Conservation (phyloP, 1,139 yeast species). For the Taphrina deformans region DNA sequence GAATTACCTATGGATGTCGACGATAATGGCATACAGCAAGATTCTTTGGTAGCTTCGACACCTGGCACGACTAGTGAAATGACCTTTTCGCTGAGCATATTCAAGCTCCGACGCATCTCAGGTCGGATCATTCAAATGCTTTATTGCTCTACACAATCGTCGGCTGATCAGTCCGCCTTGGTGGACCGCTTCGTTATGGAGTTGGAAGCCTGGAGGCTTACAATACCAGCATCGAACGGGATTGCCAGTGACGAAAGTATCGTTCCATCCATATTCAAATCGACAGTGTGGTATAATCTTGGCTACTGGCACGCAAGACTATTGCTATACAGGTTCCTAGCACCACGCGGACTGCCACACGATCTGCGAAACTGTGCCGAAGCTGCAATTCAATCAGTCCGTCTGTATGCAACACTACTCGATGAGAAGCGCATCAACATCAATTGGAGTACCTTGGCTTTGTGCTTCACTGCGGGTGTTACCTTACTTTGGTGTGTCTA, state of each 20-base stretch:
- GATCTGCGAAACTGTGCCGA: conserved; percentile 35
- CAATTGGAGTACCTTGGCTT: conserved; percentile 37
- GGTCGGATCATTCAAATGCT: conserved; percentile 36
- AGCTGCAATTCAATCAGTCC: conserved; percentile 36
- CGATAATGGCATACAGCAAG: conserved; percentile 33
- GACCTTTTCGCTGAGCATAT: conserved; percentile 36
- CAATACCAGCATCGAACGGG: conserved; percentile 32
- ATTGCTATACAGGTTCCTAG: conserved; percentile 36
- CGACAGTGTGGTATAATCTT: conserved; percentile 36
- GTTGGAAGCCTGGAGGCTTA: conserved; percentile 31
- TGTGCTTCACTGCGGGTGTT: conserved; percentile 37
- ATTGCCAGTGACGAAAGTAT: conserved; percentile 32
- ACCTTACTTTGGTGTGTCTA: conserved; percentile 36
- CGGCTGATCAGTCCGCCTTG: conserved; percentile 3
- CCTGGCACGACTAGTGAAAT: conserved; percentile 27
- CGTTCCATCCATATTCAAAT: conserved; percentile 34
- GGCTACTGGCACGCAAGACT: conserved; percentile 37
- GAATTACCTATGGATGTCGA: conserved; percentile 35
- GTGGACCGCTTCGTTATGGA: conserved; percentile 32
- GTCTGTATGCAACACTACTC: conserved; percentile 32
- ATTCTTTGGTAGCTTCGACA: conserved; percentile 2
- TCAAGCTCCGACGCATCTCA: conserved; percentile 35
- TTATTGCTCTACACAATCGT: conserved; percentile 33
- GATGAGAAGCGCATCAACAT: conserved; percentile 35
- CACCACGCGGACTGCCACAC: conserved; percentile 34